A percentile compares a stretch with the other conserved stretches of the same genome.
These are phyloP conservation scores for Lojkania enalia DNA, from an alignment of 2,329 filamentous ascomycete species.

Conservation along the genomic window DNA sequence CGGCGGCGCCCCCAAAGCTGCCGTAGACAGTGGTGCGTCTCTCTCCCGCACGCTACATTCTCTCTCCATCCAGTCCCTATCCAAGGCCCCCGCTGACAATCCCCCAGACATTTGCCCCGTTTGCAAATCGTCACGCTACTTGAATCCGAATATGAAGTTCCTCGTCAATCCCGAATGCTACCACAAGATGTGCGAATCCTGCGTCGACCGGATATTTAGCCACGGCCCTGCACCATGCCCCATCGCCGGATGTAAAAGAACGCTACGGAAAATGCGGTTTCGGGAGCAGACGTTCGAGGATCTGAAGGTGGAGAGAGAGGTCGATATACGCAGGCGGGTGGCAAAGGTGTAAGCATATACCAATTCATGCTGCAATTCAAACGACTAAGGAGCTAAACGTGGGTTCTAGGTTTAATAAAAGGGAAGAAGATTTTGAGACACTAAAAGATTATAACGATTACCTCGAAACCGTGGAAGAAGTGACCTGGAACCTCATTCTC, in stretches of 20 bases:
- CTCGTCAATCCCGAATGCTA: constrained; percentile 98
- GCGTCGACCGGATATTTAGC: constrained; percentile 91
- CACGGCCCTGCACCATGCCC: constrained; percentile 91
- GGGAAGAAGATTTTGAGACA: constrained; percentile 87
- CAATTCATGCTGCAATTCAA: background rate
- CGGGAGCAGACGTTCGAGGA: constrained; percentile 88
- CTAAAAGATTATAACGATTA: constrained; percentile 89
- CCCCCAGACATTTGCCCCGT: constrained; percentile 82
- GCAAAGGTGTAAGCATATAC: constrained; percentile 54
- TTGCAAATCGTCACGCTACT: constrained; percentile 94
- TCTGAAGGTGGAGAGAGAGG: constrained; percentile 84
- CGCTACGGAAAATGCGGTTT: constrained; percentile 82
- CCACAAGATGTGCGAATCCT: constrained; percentile 97
- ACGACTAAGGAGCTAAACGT: no score
- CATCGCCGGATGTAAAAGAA: constrained; percentile 84
- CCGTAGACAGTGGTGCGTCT: constrained; percentile 45
- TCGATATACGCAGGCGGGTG: constrained; percentile 84
- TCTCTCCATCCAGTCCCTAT: constrained; percentile 30
- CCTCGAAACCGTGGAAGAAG: constrained; percentile 85
- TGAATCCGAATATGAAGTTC: constrained; percentile 92
- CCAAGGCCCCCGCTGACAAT: constrained; percentile 21
- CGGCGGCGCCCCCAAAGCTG: constrained; percentile 33
- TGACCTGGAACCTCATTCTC: constrained; percentile 85
- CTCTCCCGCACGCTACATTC: constrained; percentile 34
- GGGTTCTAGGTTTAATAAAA: constrained; percentile 92